Percentiles rank a stretch among this genome's conserved stretches.
phyloP scores from a whole-genome alignment of 352 stramenopile species.

The Globisporangium spiculum region DNA sequence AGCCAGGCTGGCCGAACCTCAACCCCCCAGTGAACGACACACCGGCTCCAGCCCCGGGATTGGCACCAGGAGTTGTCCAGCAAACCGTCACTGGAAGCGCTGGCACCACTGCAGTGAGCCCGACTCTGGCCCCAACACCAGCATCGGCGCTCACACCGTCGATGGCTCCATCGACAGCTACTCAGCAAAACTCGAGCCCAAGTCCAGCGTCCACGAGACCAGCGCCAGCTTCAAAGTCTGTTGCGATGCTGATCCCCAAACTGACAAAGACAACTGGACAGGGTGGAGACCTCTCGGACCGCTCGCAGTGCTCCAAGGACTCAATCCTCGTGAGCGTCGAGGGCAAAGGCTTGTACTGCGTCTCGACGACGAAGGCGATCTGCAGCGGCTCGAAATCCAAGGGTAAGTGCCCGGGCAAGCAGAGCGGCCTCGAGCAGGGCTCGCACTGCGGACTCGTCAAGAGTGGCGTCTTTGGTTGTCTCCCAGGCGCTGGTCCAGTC shows the following conservation, averaged over 20 bases:
- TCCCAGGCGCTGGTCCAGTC: neutral
- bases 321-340: constrained; percentile 11
- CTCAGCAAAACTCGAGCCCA: neutral
- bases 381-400: constrained; percentile 1
- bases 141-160: neutral
- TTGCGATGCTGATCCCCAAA: neutral
- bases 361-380: neutral
- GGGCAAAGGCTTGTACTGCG: constrained; percentile 8
- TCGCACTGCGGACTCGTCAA: constrained; percentile 11
- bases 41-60: neutral
- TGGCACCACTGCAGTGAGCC: neutral
- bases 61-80: neutral
- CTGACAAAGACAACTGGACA: neutral
- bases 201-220: neutral
- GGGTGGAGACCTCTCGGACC: neutral
- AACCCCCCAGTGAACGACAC: neutral
- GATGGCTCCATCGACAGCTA: neutral
- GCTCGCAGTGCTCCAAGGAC: neutral
- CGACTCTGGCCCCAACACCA: neutral
- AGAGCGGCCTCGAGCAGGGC: constrained; percentile 6
- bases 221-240: neutral
- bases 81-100: neutral
- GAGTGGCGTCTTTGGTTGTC: constrained; percentile 9
- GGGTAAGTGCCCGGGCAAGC: constrained; percentile 5
- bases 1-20: constrained; percentile 7